Percentiles rank a stretch among this genome's conserved stretches.
Evolutionary conservation across 2,329 filamentous ascomycete species (phyloP).

Genomic region (Cytospora piceicola): DNA sequence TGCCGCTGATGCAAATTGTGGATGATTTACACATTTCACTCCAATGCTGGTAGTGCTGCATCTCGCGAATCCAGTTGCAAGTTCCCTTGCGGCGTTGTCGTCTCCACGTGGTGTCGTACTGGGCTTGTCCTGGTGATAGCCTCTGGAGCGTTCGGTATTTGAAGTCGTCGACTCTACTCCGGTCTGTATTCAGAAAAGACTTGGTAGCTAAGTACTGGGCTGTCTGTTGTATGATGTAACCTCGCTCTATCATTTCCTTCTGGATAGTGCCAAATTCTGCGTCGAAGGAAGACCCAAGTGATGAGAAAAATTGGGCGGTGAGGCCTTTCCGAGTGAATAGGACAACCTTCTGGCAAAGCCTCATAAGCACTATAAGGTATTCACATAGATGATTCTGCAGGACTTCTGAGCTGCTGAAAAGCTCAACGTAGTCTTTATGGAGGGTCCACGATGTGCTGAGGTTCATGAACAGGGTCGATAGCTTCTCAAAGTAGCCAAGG

Average conservation of each 20-base stretch:
- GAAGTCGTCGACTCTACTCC: background rate
- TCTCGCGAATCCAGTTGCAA: conserved; percentile 25
- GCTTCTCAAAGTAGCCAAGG: conserved; percentile 16
- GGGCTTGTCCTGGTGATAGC: conserved; percentile 19
- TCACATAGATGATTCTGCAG: conserved; percentile 15
- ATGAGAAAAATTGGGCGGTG: background rate
- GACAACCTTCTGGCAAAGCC: conserved; percentile 4
- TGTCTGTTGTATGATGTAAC: conserved; percentile 8
- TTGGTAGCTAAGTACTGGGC: background rate
- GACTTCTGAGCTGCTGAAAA: conserved; percentile 6
- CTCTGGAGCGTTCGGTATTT: background rate
- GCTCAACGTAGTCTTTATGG: conserved; percentile 15
- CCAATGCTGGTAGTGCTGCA: conserved; percentile 12
- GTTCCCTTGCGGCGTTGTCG: conserved; percentile 29
- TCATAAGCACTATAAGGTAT: conserved; percentile 10
- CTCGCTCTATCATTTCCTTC: conserved; percentile 21
- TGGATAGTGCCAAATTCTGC: conserved; percentile 16
- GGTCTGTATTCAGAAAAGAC: background rate
- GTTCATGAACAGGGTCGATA: conserved; percentile 9
- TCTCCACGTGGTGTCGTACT: conserved; percentile 22
- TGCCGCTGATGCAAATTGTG: conserved; percentile 2
- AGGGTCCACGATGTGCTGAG: conserved; percentile 16
- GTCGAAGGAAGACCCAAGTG: conserved; percentile 13
- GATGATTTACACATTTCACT: background rate
- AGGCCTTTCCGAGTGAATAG: background rate